phyloP scores from a whole-genome alignment of 164 flowering plant genomes.

The Magnolia changhungtana region DNA sequence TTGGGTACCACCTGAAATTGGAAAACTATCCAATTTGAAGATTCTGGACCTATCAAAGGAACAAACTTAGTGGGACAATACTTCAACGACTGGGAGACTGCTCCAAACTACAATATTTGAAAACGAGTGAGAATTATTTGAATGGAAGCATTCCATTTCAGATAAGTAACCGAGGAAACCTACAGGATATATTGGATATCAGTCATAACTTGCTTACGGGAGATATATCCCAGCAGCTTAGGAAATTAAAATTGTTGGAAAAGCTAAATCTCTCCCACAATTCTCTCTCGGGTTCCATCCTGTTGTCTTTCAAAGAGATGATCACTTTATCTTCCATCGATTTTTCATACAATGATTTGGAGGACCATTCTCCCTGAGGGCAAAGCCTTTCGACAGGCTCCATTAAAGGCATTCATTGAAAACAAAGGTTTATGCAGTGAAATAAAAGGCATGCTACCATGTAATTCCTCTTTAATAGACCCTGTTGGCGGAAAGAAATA shows the following conservation, averaged over 20 bases:
- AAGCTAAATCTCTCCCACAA: conserved; percentile 54
- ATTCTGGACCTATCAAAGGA: background rate
- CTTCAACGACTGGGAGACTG: background rate
- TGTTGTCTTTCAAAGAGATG: conserved; percentile 24
- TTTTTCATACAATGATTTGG: conserved; percentile 49
- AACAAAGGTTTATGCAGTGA: conserved; percentile 44
- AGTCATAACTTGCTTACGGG: conserved; percentile 56
- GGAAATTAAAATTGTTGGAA: conserved; percentile 33
- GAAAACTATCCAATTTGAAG: background rate
- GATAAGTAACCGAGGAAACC: conserved; percentile 29
- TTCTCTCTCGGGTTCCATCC: conserved; percentile 47
- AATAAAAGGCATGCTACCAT: conserved; percentile 31
- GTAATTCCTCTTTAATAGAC: conserved; percentile 11
- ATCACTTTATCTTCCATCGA: conserved; percentile 28
- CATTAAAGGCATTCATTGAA: conserved; percentile 11
- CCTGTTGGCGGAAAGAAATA: background rate
- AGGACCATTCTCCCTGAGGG: conserved; percentile 23
- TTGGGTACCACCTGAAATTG: background rate
- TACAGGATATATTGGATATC: conserved; percentile 43
- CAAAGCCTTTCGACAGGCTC: background rate
- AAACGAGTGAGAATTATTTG: conserved; percentile 11
- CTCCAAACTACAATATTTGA: background rate
- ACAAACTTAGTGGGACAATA: conserved; percentile 1
- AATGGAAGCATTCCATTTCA: conserved; percentile 42
- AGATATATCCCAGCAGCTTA: conserved; percentile 35